Percentiles rank a stretch among this genome's conserved stretches.
Conservation (phyloP, 2,329 filamentous ascomycete species). For the Cordyceps fumosorosea region DNA sequence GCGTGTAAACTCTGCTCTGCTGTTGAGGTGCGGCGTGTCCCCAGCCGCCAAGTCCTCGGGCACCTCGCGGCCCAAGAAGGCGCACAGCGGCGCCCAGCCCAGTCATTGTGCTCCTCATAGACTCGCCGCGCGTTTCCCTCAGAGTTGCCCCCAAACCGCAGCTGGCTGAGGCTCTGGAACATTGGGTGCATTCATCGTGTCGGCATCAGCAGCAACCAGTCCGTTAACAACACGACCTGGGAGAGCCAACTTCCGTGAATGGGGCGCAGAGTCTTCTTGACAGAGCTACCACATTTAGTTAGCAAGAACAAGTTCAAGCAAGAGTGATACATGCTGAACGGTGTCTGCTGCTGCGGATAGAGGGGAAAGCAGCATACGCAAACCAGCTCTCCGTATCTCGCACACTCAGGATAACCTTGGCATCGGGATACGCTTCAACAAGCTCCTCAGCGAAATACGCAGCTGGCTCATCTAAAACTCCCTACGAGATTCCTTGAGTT, state of each 20-base stretch:
- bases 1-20: not conserved
- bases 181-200: not conserved
- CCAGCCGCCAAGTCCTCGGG: not conserved
- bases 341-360: too few relatives aligned
- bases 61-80: constrained; percentile 4
- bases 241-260: not conserved
- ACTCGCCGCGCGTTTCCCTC: not conserved
- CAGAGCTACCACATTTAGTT: not conserved
- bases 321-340: not conserved
- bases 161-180: not conserved
- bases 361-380: not conserved
- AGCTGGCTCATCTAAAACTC: constrained; percentile 6
- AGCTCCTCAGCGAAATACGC: constrained; percentile 7
- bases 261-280: not conserved
- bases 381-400: constrained; percentile 8
- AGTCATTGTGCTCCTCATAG: constrained; percentile 12
- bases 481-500: not conserved
- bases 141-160: not conserved
- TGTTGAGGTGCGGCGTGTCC: constrained; percentile 5
- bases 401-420: constrained; percentile 6
- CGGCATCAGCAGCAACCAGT: constrained; percentile 5
- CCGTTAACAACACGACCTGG: not conserved
- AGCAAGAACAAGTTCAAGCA: not conserved
- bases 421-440: constrained; percentile 5
- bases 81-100: constrained; percentile 11